phyloP scores from a whole-genome alignment of 805 yeast species.

The Maudiozyma turicensis region DNA sequence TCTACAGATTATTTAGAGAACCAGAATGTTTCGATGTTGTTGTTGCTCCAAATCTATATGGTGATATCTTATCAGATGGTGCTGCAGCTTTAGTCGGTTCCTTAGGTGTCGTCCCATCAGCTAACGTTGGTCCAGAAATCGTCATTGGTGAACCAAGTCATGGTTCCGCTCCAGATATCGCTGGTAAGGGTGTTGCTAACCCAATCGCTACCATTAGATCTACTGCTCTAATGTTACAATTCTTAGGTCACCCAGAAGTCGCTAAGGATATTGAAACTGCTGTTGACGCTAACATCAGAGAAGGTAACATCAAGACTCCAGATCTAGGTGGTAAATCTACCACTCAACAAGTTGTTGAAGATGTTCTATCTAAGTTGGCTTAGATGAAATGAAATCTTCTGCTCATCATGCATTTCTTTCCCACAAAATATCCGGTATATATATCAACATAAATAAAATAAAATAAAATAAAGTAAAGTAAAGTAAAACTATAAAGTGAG shows the following conservation, averaged over 20 bases:
- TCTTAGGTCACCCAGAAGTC: slow-evolving; percentile 81
- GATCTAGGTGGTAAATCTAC: slow-evolving; percentile 88
- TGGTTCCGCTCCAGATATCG: slow-evolving; percentile 98
- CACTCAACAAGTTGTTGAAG: slow-evolving; percentile 80
- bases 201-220: slow-evolving; percentile 98
- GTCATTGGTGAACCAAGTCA: slow-evolving; percentile 99
- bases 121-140: slow-evolving; percentile 92
- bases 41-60: slow-evolving; percentile 97
- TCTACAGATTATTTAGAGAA: slow-evolving; percentile 96
- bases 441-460: background rate
- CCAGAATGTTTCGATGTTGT: slow-evolving; percentile 96
- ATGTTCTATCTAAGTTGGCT: slow-evolving; percentile 42
- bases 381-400: background rate
- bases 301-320: slow-evolving; percentile 70
- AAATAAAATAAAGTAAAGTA: background rate
- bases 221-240: slow-evolving; percentile 93
- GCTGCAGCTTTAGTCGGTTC: slow-evolving; percentile 98
- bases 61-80: slow-evolving; percentile 94
- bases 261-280: slow-evolving; percentile 91
- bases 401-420: too few species aligned
- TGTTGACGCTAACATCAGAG: slow-evolving; percentile 85
- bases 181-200: slow-evolving; percentile 88
- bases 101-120: slow-evolving; percentile 95
- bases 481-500: background rate
- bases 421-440: background rate